These are phyloP conservation scores for Xylariomycetidae sp. DNA, from an alignment of 2,329 filamentous ascomycete genomes.

Conservation along the genomic window DNA sequence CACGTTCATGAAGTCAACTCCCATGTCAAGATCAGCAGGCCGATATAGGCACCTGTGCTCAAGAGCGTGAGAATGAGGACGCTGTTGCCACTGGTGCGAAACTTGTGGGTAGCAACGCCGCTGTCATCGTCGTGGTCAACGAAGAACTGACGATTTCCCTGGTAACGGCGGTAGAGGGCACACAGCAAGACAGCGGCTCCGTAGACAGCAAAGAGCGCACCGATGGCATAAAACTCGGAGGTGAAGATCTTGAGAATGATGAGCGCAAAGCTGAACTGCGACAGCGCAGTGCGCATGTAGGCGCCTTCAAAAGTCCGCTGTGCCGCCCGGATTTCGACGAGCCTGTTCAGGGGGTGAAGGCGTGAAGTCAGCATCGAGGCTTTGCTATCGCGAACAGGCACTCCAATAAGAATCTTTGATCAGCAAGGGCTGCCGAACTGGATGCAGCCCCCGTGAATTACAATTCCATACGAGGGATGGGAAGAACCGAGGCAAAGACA, in stretches of 20 bases:
- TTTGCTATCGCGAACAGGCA: too few relatives aligned
- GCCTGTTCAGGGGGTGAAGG: constrained; percentile 35
- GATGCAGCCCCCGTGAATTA: too few relatives aligned
- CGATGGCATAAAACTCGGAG: constrained; percentile 90
- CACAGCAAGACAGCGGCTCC: constrained; percentile 79
- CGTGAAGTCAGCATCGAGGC: not conserved
- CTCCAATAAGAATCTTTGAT: too few relatives aligned
- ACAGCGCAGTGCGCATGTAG: constrained; percentile 89
- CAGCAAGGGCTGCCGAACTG: too few relatives aligned
- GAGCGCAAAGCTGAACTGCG: constrained; percentile 91
- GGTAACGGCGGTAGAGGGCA: constrained; percentile 77
- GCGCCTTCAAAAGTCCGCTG: constrained; percentile 97
- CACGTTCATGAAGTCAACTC: constrained; percentile 29
- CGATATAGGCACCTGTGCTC: constrained; percentile 52
- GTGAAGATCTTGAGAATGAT: constrained; percentile 97
- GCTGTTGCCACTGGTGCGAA: constrained; percentile 59
- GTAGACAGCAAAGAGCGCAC: constrained; percentile 91
- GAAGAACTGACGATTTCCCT: constrained; percentile 94
- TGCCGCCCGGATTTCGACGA: constrained; percentile 89
- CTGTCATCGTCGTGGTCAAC: constrained; percentile 41
- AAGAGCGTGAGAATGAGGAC: constrained; percentile 51
- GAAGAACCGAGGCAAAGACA: too few relatives aligned
- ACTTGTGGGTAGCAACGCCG: constrained; percentile 45
- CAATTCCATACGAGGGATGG: too few relatives aligned
- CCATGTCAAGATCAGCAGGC: constrained; percentile 51